Evolutionary conservation across 345 rosid species (phyloP).

Genomic region (Eucalyptus cladocalyx): DNA sequence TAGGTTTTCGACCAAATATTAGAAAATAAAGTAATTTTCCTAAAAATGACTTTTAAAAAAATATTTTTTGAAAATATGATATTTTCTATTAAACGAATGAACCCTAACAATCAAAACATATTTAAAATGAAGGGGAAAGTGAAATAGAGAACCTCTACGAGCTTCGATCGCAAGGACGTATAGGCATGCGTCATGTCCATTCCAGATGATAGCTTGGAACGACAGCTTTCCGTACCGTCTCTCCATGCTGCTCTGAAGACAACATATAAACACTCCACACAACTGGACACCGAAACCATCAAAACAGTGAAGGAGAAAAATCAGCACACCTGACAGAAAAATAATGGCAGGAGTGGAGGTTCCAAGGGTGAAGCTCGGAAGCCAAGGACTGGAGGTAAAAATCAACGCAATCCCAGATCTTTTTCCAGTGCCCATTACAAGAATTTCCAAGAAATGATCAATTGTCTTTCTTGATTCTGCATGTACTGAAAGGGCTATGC

Average conservation of each 20-base stretch:
- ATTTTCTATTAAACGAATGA: too few relatives aligned
- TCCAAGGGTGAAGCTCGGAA: conserved; percentile 30
- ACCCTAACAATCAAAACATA: too few relatives aligned
- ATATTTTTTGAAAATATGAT: too few relatives aligned
- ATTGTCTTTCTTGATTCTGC: neutral
- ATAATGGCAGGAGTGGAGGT: conserved; percentile 1
- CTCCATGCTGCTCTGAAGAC: neutral
- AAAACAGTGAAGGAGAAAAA: neutral
- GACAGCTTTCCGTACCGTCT: neutral
- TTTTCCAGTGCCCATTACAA: neutral
- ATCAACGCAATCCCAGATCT: neutral
- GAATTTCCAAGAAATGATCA: neutral
- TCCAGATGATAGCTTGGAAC: neutral
- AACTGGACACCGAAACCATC: neutral
- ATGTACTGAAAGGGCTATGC: neutral
- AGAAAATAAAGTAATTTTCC: too few relatives aligned
- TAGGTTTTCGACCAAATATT: rapidly evolving
- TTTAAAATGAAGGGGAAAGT: neutral
- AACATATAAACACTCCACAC: neutral
- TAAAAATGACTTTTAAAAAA: too few relatives aligned
- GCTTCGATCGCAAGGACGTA: neutral
- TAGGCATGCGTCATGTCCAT: neutral
- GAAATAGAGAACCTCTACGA: neutral
- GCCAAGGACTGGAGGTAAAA: conserved; percentile 30
- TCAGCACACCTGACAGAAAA: neutral